These are phyloP conservation scores for Trametes cubensis DNA, from an alignment of 768 basidiomycete genomes.

Conservation along the genomic window DNA sequence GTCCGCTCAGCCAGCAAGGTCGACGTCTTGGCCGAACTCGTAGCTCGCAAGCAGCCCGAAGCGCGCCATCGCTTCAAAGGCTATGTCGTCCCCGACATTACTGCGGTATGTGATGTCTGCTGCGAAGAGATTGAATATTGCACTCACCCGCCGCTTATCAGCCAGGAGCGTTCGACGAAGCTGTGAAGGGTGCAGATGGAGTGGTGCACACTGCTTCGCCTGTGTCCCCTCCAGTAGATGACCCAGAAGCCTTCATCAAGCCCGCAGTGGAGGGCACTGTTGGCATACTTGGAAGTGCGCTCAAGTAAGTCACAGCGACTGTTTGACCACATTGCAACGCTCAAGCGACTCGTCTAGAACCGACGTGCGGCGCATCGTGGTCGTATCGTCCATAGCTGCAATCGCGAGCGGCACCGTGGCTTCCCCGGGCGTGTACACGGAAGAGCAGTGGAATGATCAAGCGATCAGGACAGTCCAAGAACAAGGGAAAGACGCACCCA, in stretches of 20 bases:
- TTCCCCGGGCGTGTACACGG: constrained; percentile 41
- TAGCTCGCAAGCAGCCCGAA: constrained; percentile 28
- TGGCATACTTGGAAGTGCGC: constrained; percentile 58
- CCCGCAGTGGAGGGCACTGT: constrained; percentile 77
- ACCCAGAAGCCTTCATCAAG: constrained; percentile 56
- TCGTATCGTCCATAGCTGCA: constrained; percentile 57
- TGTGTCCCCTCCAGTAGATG: constrained; percentile 46
- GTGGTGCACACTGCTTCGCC: constrained; percentile 73
- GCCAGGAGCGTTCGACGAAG: constrained; percentile 75
- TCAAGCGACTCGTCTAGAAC: background rate
- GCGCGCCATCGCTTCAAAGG: background rate
- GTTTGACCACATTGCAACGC: too few relatives aligned
- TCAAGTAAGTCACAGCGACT: constrained; percentile 45
- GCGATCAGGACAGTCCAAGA: constrained; percentile 48
- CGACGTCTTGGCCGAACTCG: constrained; percentile 51
- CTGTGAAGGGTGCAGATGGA: constrained; percentile 71
- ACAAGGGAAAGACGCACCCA: constrained; percentile 48
- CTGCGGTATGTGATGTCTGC: background rate
- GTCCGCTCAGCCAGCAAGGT: constrained; percentile 63
- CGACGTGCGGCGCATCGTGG: constrained; percentile 61
- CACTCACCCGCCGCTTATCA: constrained; percentile 21
- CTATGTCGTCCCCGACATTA: constrained; percentile 8
- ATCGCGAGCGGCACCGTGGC: constrained; percentile 35
- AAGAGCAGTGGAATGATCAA: constrained; percentile 63
- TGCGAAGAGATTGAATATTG: too few relatives aligned